Conservation (phyloP, 768 basidiomycete species). For the Rhodotorula graminis region DNA sequence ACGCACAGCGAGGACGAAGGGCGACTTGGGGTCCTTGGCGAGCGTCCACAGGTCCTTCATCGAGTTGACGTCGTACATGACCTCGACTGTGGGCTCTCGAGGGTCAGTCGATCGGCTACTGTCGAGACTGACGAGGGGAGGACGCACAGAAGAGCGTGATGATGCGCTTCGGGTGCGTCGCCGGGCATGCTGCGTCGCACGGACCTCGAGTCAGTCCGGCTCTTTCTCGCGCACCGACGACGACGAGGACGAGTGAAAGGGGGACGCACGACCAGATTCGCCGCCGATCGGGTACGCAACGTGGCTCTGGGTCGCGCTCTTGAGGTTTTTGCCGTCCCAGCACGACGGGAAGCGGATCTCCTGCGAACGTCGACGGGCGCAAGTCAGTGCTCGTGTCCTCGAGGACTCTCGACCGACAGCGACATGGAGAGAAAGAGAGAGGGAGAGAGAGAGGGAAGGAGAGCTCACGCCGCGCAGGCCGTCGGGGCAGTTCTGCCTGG, state of each 20-base stretch:
- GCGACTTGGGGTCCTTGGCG: slow-evolving; percentile 54
- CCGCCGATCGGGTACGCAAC: slow-evolving; percentile 45
- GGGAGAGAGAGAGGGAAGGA: no score
- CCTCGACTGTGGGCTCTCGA: slow-evolving; percentile 13
- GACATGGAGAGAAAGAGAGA: no score
- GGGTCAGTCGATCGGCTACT: no score
- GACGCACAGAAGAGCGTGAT: slow-evolving; percentile 21
- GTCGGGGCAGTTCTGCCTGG: slow-evolving; percentile 45
- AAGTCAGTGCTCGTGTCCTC: no score
- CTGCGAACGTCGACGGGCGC: neutral
- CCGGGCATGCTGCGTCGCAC: slow-evolving; percentile 17
- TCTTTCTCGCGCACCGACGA: neutral
- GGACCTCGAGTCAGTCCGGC: neutral
- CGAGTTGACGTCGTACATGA: slow-evolving; percentile 52
- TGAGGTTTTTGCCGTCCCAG: slow-evolving; percentile 49
- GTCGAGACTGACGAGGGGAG: no score
- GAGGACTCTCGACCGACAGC: no score
- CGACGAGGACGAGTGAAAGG: neutral
- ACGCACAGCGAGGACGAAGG: slow-evolving; percentile 54
- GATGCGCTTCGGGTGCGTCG: slow-evolving; percentile 24
- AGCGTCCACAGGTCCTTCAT: slow-evolving; percentile 44
- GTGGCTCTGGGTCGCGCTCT: slow-evolving; percentile 47
- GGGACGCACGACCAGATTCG: neutral
- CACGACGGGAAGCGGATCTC: slow-evolving; percentile 37
- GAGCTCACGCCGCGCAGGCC: slow-evolving; percentile 48